Evolutionary conservation across 495 filamentous ascomycete genomes (phyloP).

Genomic region (Aspergillus sparsus): DNA sequence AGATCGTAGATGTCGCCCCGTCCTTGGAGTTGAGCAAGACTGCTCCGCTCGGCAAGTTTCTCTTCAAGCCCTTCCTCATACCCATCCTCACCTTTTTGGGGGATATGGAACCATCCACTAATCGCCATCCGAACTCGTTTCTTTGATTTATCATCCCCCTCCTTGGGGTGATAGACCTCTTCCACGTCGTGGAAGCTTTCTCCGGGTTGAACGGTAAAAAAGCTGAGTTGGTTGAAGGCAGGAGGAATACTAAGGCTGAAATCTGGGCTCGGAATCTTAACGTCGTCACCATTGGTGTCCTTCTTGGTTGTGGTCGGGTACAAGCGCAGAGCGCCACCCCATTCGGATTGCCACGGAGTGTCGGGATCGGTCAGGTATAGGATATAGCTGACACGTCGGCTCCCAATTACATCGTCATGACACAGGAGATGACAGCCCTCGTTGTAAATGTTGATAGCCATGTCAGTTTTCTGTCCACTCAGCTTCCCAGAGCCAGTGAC

Average conservation of each 20-base stretch:
- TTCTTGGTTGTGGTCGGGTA: conserved; percentile 75
- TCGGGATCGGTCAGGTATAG: conserved; percentile 95
- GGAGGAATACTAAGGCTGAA: conserved; percentile 78
- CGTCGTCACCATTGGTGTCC: conserved; percentile 63
- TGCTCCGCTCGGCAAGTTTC: conserved; percentile 81
- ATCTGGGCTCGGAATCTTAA: conserved; percentile 75
- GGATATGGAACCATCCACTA: conserved; percentile 99
- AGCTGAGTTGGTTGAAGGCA: conserved; percentile 94
- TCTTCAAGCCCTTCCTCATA: conserved; percentile 87
- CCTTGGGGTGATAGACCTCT: conserved; percentile 80
- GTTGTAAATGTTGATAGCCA: conserved; percentile 99
- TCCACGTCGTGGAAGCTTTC: conserved; percentile 99
- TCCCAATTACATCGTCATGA: conserved; percentile 98
- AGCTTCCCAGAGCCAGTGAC: conserved; percentile 83
- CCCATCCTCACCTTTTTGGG: conserved; percentile 92
- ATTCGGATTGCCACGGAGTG: conserved; percentile 83
- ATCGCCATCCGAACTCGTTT: conserved; percentile 93
- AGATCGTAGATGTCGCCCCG: conserved; percentile 85
- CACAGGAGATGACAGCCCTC: conserved; percentile 94
- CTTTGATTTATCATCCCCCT: conserved; percentile 62
- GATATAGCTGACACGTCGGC: conserved; percentile 90
- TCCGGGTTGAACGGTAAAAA: conserved; percentile 97
- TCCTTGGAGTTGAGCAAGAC: conserved; percentile 85
- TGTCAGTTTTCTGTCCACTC: conserved; percentile 94
- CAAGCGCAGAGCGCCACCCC: conserved; percentile 89